Evolutionary conservation across 2,329 filamentous ascomycete genomes (phyloP).

Genomic region (Aurifilum marmelostoma): DNA sequence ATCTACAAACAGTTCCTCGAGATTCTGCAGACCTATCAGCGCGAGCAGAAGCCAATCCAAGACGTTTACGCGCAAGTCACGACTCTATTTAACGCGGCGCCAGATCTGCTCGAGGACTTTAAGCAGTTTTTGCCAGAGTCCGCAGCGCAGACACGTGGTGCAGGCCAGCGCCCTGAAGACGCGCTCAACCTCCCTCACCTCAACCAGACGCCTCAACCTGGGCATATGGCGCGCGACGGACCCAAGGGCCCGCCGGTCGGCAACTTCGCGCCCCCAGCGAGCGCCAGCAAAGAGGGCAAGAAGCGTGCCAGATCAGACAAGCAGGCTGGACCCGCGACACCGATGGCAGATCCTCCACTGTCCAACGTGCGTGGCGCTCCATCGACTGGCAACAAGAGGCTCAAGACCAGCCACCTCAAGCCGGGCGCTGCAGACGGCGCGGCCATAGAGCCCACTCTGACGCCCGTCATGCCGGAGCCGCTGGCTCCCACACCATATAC

Average conservation of each 20-base stretch:
- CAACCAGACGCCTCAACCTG: constrained; percentile 59
- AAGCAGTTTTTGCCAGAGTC: constrained; percentile 98
- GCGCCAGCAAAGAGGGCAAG: constrained; percentile 86
- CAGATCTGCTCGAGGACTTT: constrained; percentile 95
- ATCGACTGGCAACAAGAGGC: constrained; percentile 59
- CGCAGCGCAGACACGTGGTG: constrained; percentile 60
- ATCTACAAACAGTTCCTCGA: constrained; percentile 99
- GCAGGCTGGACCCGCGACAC: constrained; percentile 49
- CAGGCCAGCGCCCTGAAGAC: constrained; percentile 68
- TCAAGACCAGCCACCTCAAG: constrained; percentile 71
- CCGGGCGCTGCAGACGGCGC: constrained; percentile 62
- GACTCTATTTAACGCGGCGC: constrained; percentile 87
- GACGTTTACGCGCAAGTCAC: constrained; percentile 98
- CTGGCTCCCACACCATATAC: constrained; percentile 75
- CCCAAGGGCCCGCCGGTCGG: constrained; percentile 91
- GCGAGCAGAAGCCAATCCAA: constrained; percentile 97
- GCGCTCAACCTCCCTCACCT: constrained; percentile 52
- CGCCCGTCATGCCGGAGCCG: constrained; percentile 85
- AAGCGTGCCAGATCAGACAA: constrained; percentile 74
- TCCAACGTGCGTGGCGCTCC: constrained; percentile 42
- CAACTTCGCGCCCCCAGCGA: constrained; percentile 83
- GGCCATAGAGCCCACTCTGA: constrained; percentile 81
- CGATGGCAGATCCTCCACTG: constrained; percentile 44
- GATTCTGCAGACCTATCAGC: constrained; percentile 96
- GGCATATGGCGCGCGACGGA: constrained; percentile 54